Percentiles rank a stretch among this genome's conserved stretches.
Evolutionary conservation across 2,329 filamentous ascomycete species (phyloP).

Genomic region (Talaromyces sp.): DNA sequence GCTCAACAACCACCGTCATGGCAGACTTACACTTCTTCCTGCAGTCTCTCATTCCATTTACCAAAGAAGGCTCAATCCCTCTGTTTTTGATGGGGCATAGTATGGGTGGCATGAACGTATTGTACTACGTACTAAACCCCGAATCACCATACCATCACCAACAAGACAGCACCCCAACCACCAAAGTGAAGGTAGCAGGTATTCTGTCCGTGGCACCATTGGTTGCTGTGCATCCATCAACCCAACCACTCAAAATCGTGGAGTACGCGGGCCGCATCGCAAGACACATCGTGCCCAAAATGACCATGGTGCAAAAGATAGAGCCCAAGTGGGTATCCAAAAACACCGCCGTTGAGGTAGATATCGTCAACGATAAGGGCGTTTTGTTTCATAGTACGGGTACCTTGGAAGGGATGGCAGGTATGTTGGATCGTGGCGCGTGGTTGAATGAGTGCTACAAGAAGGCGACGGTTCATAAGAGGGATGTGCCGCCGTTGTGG

Average conservation of each 20-base stretch:
- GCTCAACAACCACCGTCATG: conserved; percentile 68
- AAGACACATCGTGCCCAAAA: conserved; percentile 5
- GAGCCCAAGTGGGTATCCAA: conserved; percentile 51
- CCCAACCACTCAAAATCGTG: conserved; percentile 44
- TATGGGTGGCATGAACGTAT: conserved; percentile 79
- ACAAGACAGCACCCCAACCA: not conserved
- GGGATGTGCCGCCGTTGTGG: conserved; percentile 61
- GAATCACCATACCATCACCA: conserved; percentile 24
- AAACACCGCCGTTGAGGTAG: conserved; percentile 29
- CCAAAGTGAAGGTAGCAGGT: conserved; percentile 8
- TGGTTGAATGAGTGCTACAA: conserved; percentile 52
- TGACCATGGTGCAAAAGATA: conserved; percentile 11
- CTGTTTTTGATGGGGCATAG: conserved; percentile 86
- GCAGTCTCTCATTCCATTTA: conserved; percentile 52
- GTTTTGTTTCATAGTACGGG: conserved; percentile 75
- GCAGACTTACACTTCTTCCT: conserved; percentile 77
- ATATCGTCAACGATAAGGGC: conserved; percentile 4
- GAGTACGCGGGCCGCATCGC: conserved; percentile 11
- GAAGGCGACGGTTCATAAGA: conserved; percentile 25
- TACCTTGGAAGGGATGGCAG: conserved; percentile 75
- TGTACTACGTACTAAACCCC: conserved; percentile 55
- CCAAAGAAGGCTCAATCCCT: conserved; percentile 34
- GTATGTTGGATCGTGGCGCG: conserved; percentile 70
- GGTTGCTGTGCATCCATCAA: conserved; percentile 69
- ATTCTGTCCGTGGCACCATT: conserved; percentile 77